Evolutionary conservation across 495 filamentous ascomycete genomes (phyloP).

Genomic region (Lophiostoma macrostomum): DNA sequence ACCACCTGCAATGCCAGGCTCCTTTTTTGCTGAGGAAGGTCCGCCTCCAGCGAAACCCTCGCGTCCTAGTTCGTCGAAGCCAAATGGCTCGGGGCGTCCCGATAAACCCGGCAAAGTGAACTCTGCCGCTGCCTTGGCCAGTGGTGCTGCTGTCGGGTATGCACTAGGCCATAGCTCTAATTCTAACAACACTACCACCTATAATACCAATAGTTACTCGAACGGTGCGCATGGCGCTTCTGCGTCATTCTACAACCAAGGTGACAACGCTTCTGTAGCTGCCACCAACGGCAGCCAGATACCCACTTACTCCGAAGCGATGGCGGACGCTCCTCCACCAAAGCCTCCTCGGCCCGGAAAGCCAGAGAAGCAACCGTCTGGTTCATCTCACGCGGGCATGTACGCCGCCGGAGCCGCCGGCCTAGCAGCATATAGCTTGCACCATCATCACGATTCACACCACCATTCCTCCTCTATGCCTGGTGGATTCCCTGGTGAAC

Average conservation of each 20-base stretch:
- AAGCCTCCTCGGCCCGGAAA: conserved; percentile 31
- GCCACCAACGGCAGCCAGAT: conserved; percentile 26
- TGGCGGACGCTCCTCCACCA: conserved; percentile 17
- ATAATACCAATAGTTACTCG: conserved; percentile 13
- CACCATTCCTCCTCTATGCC: conserved; percentile 39
- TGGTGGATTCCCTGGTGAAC: conserved; percentile 15
- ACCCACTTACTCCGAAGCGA: conserved; percentile 17
- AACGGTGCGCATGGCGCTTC: conserved; percentile 14
- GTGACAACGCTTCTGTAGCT: conserved; percentile 11
- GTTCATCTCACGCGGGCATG: conserved; percentile 43
- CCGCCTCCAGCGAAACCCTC: conserved; percentile 26
- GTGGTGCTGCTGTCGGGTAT: conserved; percentile 37
- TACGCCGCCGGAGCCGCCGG: conserved; percentile 51
- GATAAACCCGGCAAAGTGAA: conserved; percentile 26
- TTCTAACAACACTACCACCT: too few relatives aligned
- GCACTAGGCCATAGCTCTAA: conserved; percentile 26
- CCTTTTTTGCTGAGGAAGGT: conserved; percentile 18
- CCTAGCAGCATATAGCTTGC: conserved; percentile 44
- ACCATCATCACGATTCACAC: conserved; percentile 46
- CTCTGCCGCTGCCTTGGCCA: conserved; percentile 27
- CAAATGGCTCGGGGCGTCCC: too few relatives aligned
- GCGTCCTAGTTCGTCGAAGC: conserved; percentile 19
- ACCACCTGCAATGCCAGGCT: conserved; percentile 24
- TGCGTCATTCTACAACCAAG: conserved; percentile 28
- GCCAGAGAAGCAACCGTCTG: conserved; percentile 28